Conservation (phyloP, 129 eudicot species). For the Artemisia annua region DNA sequence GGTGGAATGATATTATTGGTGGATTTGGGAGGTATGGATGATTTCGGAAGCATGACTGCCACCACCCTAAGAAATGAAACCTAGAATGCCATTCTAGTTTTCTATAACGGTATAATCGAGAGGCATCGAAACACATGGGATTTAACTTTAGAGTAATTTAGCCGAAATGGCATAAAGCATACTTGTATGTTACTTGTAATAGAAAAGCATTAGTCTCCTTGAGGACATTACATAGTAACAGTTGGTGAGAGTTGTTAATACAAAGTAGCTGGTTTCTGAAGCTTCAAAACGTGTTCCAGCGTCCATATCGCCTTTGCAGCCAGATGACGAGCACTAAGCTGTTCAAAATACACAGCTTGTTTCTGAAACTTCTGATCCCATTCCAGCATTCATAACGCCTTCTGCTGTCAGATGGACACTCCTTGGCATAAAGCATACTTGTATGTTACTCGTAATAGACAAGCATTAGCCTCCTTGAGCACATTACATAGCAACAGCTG, state of each 20-base stretch:
- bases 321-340: too few species aligned
- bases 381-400: not conserved
- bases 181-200: not conserved
- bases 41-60: too few species aligned
- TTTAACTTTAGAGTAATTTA: not conserved
- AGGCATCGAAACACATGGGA: not conserved
- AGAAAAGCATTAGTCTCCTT: not conserved
- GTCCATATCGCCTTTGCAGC: too few species aligned
- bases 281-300: too few species aligned
- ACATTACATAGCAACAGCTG: too few species aligned
- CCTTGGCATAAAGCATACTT: not conserved
- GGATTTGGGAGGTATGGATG: too few species aligned
- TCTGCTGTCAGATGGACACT: not conserved
- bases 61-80: not conserved
- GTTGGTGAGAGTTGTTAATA: too few species aligned
- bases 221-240: too few species aligned
- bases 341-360: not conserved
- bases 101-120: too few species aligned
- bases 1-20: too few species aligned
- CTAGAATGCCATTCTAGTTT: conserved; percentile 6
- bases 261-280: too few species aligned
- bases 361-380: not conserved
- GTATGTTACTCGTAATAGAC: not conserved
- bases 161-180: not conserved
- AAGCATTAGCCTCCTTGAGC: too few species aligned